phyloP scores from a whole-genome alignment of 2,329 filamentous ascomycete species.

The Mycocentrospora acerina region DNA sequence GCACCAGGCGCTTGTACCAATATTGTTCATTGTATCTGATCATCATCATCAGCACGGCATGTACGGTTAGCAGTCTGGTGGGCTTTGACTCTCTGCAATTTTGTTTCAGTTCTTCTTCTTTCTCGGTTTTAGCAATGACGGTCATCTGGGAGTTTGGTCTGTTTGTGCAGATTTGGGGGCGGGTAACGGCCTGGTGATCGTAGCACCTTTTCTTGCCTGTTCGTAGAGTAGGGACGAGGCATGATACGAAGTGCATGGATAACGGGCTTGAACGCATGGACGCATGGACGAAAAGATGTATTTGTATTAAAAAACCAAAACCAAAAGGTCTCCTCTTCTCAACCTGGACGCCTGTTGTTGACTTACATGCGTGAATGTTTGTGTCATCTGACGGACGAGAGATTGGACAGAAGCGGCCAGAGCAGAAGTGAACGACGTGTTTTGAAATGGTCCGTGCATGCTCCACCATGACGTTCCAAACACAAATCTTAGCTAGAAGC shows the following conservation, averaged over 20 bases:
- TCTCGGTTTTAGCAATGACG: not conserved
- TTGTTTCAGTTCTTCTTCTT: not conserved
- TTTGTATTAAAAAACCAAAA: constrained; percentile 7
- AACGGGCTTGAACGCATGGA: not conserved
- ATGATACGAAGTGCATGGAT: not conserved
- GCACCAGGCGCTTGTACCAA: too few relatives aligned
- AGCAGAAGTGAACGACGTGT: too few relatives aligned
- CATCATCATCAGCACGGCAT: not conserved
- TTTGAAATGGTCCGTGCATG: too few relatives aligned
- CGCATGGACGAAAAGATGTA: constrained; percentile 7
- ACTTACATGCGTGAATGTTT: too few relatives aligned
- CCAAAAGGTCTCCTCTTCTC: constrained; percentile 12
- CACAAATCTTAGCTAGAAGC: not conserved
- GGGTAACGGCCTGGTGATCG: constrained; percentile 5
- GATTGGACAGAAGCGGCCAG: too few relatives aligned
- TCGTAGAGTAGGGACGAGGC: constrained; percentile 12
- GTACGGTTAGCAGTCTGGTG: not conserved
- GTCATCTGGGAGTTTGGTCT: not conserved
- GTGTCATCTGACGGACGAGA: too few relatives aligned
- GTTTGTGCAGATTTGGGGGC: not conserved
- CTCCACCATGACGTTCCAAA: constrained; percentile 4
- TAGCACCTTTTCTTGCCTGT: constrained; percentile 8
- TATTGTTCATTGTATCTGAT: too few relatives aligned
- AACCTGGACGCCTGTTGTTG: too few relatives aligned
- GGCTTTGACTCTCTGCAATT: not conserved